These are phyloP conservation scores for Wickerhamomyces bovis DNA, from an alignment of 805 yeast genomes.

Conservation along the genomic window DNA sequence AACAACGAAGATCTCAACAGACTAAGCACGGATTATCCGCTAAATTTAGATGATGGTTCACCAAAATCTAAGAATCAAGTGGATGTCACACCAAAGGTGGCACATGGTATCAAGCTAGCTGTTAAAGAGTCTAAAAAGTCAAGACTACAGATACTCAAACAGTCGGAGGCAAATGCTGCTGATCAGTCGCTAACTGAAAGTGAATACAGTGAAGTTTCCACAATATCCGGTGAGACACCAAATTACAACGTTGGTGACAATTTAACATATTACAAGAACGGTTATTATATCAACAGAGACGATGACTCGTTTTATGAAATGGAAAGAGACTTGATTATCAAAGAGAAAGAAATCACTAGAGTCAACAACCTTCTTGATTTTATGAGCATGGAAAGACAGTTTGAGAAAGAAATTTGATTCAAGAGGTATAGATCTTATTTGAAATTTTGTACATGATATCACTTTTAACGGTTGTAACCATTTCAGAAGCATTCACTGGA, in stretches of 20 bases:
- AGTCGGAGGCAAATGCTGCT: constrained; percentile 3
- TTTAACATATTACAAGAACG: constrained; percentile 23
- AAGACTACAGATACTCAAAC: constrained; percentile 17
- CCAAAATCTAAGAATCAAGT: constrained; percentile 12
- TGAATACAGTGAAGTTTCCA: constrained; percentile 24
- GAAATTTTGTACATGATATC: neutral
- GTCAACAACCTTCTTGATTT: constrained; percentile 18
- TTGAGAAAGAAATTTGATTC: constrained; percentile 3
- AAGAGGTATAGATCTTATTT: neutral
- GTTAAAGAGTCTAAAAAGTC: constrained; percentile 22
- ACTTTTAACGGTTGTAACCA: neutral
- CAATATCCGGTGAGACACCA: constrained; percentile 22
- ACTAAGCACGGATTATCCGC: neutral
- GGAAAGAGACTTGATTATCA: constrained; percentile 16
- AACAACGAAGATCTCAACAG: neutral
- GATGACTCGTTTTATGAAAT: constrained; percentile 21
- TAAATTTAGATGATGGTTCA: constrained; percentile 10
- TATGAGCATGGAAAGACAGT: constrained; percentile 18
- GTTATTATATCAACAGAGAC: constrained; percentile 17
- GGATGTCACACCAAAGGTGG: constrained; percentile 19
- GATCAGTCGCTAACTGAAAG: constrained; percentile 15
- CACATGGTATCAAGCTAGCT: constrained; percentile 21
- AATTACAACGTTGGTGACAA: constrained; percentile 19
- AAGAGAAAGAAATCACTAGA: constrained; percentile 18
- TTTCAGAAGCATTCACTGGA: neutral